These are phyloP conservation scores for Pestalotiopsis sp. DNA, from an alignment of 2,329 filamentous ascomycete species.

Conservation along the genomic window DNA sequence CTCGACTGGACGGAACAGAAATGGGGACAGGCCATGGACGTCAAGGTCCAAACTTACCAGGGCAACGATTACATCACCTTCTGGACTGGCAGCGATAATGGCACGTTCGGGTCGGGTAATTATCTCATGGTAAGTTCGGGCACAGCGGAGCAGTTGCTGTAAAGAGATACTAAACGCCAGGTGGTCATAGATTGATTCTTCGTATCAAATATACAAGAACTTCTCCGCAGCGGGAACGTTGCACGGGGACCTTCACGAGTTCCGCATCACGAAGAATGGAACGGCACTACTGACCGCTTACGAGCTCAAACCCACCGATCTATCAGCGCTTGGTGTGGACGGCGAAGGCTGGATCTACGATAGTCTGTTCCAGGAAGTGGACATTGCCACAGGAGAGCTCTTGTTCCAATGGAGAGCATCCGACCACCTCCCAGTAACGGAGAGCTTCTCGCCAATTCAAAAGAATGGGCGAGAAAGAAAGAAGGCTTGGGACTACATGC, in stretches of 20 bases:
- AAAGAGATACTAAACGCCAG: neutral
- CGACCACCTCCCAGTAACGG: slow-evolving; percentile 34
- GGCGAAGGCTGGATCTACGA: slow-evolving; percentile 30
- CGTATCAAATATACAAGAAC: slow-evolving; percentile 40
- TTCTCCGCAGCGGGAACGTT: slow-evolving; percentile 27
- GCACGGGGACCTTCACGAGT: slow-evolving; percentile 32
- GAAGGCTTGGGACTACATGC: slow-evolving; percentile 34
- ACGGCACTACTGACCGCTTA: slow-evolving; percentile 22
- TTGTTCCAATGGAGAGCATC: slow-evolving; percentile 46
- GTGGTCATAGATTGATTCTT: slow-evolving; percentile 25
- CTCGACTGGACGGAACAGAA: neutral
- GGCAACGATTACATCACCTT: slow-evolving; percentile 37
- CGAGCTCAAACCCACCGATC: slow-evolving; percentile 19
- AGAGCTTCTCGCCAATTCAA: neutral
- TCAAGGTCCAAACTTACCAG: slow-evolving; percentile 29
- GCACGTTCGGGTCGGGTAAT: slow-evolving; percentile 19
- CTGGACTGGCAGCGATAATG: slow-evolving; percentile 34
- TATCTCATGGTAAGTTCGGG: slow-evolving; percentile 16
- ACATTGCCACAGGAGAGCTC: slow-evolving; percentile 42
- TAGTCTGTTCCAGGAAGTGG: slow-evolving; percentile 38
- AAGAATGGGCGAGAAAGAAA: neutral
- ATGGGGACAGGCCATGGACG: neutral
- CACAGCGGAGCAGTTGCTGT: neutral
- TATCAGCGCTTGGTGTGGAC: slow-evolving; percentile 17
- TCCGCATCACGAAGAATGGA: slow-evolving; percentile 19